phyloP scores from a whole-genome alignment of 495 filamentous ascomycete species.

The Entonaema liquescens region DNA sequence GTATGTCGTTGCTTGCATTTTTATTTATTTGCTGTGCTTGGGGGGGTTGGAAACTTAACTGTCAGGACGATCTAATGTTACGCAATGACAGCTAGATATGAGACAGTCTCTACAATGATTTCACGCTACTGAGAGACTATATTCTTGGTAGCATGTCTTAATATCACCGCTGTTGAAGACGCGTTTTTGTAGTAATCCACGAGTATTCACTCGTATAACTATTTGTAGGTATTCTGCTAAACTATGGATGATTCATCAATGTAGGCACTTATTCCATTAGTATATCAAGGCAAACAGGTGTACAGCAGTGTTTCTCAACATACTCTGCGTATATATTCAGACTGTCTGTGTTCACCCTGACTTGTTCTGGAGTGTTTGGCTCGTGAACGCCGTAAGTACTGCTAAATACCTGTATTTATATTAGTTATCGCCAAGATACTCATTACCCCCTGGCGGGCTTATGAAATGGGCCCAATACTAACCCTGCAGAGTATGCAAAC shows the following conservation, averaged over 20 bases:
- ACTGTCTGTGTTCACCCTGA: neutral
- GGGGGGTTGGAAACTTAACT: neutral
- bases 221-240: neutral
- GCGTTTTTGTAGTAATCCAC: neutral
- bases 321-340: neutral
- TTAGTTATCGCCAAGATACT: neutral
- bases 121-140: neutral
- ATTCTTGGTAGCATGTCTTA: neutral
- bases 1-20: neutral
- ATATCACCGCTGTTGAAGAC: neutral
- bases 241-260: neutral
- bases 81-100: neutral
- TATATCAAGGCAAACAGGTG: neutral
- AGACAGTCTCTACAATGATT: neutral
- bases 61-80: neutral
- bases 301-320: too few relatives aligned
- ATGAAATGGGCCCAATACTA: neutral
- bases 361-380: constrained; percentile 22
- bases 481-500: constrained; percentile 27
- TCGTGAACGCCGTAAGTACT: constrained; percentile 23
- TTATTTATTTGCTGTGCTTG: neutral
- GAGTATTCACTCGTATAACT: too few relatives aligned
- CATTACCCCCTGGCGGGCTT: neutral
- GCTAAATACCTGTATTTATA: constrained; percentile 18
- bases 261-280: neutral